A percentile compares a stretch with the other conserved stretches of the same genome.
These are phyloP conservation scores for Geosmithia flava DNA, from an alignment of 2,329 filamentous ascomycete genomes.

Conservation along the genomic window DNA sequence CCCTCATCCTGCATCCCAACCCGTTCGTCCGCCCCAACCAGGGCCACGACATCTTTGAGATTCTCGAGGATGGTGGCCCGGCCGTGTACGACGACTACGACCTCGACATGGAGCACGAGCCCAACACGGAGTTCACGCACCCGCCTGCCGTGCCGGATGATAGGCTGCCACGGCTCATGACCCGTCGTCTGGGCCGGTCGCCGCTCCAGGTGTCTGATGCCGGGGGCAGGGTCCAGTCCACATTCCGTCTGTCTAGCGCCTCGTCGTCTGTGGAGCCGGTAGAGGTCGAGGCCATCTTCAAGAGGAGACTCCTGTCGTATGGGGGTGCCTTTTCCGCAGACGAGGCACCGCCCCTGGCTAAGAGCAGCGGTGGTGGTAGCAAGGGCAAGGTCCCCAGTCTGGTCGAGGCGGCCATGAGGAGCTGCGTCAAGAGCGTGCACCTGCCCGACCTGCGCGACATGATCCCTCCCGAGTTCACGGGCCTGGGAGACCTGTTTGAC, in stretches of 20 bases:
- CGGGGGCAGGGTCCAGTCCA: slow-evolving; percentile 14
- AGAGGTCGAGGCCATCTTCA: slow-evolving; percentile 1
- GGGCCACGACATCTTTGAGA: slow-evolving; percentile 2
- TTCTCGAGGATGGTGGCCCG: background rate
- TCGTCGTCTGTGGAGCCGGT: background rate
- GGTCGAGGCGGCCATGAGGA: slow-evolving; percentile 34
- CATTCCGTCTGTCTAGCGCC: slow-evolving; percentile 13
- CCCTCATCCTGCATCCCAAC: slow-evolving; percentile 50
- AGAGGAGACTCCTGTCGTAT: background rate
- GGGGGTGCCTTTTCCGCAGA: background rate
- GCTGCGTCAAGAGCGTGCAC: slow-evolving; percentile 29
- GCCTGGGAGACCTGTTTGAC: slow-evolving; percentile 26
- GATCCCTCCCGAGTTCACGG: slow-evolving; percentile 26
- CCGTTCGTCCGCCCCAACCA: slow-evolving; percentile 35
- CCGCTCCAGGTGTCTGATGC: slow-evolving; percentile 18
- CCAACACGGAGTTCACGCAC: slow-evolving; percentile 2
- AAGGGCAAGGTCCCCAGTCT: slow-evolving; percentile 29
- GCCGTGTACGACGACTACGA: background rate
- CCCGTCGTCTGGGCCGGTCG: slow-evolving; percentile 14
- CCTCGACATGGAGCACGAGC: slow-evolving; percentile 3
- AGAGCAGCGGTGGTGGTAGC: background rate
- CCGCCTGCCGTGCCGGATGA: slow-evolving; percentile 1
- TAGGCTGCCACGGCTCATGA: slow-evolving; percentile 9
- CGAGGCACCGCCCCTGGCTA: slow-evolving; percentile 10
- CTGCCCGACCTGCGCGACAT: slow-evolving; percentile 27